These are phyloP conservation scores for Trichophyton rubrum DNA, from an alignment of 2,329 filamentous ascomycete genomes.

Conservation along the genomic window DNA sequence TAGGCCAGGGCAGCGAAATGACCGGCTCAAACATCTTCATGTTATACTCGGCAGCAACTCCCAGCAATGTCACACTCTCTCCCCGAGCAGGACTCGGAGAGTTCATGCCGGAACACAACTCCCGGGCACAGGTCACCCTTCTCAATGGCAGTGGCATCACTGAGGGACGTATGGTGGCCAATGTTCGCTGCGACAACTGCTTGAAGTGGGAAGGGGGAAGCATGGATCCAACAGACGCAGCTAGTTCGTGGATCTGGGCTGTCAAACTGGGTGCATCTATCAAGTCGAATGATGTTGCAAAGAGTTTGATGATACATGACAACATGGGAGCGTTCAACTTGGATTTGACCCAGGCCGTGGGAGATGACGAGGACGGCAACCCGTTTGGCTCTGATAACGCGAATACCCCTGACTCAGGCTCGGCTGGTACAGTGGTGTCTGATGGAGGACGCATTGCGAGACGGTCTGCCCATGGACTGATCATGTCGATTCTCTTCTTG, in stretches of 20 bases:
- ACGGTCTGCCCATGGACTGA: slow-evolving; percentile 17
- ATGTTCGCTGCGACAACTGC: slow-evolving; percentile 45
- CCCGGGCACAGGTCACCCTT: slow-evolving; percentile 34
- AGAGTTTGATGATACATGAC: slow-evolving; percentile 36
- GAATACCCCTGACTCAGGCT: neutral
- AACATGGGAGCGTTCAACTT: slow-evolving; percentile 33
- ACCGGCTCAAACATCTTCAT: slow-evolving; percentile 46
- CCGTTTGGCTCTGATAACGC: slow-evolving; percentile 16
- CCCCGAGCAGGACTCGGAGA: slow-evolving; percentile 38
- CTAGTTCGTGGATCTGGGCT: slow-evolving; percentile 42
- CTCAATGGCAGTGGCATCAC: slow-evolving; percentile 43
- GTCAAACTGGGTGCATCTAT: slow-evolving; percentile 36
- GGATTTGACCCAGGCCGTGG: slow-evolving; percentile 38
- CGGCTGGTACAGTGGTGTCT: neutral
- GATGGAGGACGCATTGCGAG: slow-evolving; percentile 4
- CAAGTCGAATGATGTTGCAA: slow-evolving; percentile 34
- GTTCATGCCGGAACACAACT: slow-evolving; percentile 31
- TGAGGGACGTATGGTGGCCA: slow-evolving; percentile 43
- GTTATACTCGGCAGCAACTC: slow-evolving; percentile 39
- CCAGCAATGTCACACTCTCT: slow-evolving; percentile 46
- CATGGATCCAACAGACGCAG: slow-evolving; percentile 36
- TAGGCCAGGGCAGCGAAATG: slow-evolving; percentile 47
- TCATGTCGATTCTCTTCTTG: slow-evolving; percentile 19
- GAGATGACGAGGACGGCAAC: slow-evolving; percentile 31
- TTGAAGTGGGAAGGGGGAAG: slow-evolving; percentile 40